A percentile compares a stretch with the other conserved stretches of the same genome.
Evolutionary conservation across 768 basidiomycete genomes (phyloP).

Genomic region (Xerocomellus dryophilus): DNA sequence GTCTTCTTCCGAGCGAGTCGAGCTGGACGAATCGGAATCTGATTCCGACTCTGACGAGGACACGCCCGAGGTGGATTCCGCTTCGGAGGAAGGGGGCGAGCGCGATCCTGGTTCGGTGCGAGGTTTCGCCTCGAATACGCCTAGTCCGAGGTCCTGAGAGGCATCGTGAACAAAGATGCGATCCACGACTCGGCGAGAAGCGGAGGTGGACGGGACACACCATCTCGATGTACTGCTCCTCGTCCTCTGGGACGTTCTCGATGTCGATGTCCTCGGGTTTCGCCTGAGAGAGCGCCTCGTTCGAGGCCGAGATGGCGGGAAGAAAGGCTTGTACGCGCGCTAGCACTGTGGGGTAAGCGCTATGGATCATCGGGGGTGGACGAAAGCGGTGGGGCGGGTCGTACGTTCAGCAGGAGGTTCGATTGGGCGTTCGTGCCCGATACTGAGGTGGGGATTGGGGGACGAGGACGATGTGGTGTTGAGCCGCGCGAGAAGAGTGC

Average conservation of each 20-base stretch:
- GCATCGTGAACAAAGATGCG: background rate
- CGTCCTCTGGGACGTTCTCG: conserved; percentile 53
- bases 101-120: conserved; percentile 16
- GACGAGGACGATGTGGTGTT: conserved; percentile 23
- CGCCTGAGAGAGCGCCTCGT: conserved; percentile 46
- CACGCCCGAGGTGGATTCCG: background rate
- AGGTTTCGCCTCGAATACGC: conserved; percentile 48
- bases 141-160: conserved; percentile 59
- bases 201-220: conserved; percentile 31
- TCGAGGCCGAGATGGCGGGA: conserved; percentile 64
- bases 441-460: conserved; percentile 26
- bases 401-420: conserved; percentile 49
- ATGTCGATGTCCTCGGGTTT: conserved; percentile 66
- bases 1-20: conserved; percentile 10
- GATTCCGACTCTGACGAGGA: conserved; percentile 13
- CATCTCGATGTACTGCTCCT: conserved; percentile 63
- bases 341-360: conserved; percentile 45
- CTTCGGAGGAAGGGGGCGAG: conserved; percentile 15
- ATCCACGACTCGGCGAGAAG: too few relatives aligned
- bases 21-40: conserved; percentile 11
- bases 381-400: conserved; percentile 19
- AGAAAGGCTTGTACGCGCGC: conserved; percentile 65
- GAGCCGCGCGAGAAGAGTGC: conserved; percentile 41
- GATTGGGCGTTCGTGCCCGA: conserved; percentile 35
- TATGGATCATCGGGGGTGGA: conserved; percentile 2